Conservation (phyloP, 805 yeast genomes). For the Scheffersomyces spartinae region DNA sequence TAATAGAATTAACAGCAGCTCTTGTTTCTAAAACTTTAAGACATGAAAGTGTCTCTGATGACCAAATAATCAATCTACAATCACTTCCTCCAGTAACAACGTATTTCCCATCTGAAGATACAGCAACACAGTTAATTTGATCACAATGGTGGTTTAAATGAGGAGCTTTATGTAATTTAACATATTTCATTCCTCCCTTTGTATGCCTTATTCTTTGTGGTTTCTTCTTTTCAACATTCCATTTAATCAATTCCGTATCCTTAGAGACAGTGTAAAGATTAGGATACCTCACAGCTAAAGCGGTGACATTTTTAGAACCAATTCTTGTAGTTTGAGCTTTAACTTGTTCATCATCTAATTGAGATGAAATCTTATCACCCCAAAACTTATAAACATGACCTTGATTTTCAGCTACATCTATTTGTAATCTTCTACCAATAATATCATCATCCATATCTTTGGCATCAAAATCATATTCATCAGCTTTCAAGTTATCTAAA, state of each 20-base stretch:
- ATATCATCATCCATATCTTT: constrained; percentile 83
- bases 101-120: constrained; percentile 75
- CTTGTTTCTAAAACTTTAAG: constrained; percentile 69
- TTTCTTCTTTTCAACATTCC: constrained; percentile 53
- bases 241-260: constrained; percentile 69
- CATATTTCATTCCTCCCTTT: constrained; percentile 47
- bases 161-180: constrained; percentile 34
- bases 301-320: constrained; percentile 48
- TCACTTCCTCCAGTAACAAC: constrained; percentile 90
- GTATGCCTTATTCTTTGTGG: constrained; percentile 56
- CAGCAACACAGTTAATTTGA: constrained; percentile 69
- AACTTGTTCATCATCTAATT: constrained; percentile 22
- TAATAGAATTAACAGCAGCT: constrained; percentile 60
- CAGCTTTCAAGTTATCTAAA: constrained; percentile 62
- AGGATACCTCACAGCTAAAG: constrained; percentile 45
- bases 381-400: constrained; percentile 70
- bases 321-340: constrained; percentile 39
- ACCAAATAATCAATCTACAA: constrained; percentile 75
- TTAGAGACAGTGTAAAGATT: constrained; percentile 73
- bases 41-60: constrained; percentile 65
- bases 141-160: constrained; percentile 63
- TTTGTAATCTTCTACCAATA: constrained; percentile 64
- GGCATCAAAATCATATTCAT: constrained; percentile 68
- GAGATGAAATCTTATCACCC: constrained; percentile 37
- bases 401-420: constrained; percentile 82